Percentiles rank a stretch among this genome's conserved stretches.
These are phyloP conservation scores for Lippia alba DNA, from an alignment of 305 asterid species.

Conservation along the genomic window DNA sequence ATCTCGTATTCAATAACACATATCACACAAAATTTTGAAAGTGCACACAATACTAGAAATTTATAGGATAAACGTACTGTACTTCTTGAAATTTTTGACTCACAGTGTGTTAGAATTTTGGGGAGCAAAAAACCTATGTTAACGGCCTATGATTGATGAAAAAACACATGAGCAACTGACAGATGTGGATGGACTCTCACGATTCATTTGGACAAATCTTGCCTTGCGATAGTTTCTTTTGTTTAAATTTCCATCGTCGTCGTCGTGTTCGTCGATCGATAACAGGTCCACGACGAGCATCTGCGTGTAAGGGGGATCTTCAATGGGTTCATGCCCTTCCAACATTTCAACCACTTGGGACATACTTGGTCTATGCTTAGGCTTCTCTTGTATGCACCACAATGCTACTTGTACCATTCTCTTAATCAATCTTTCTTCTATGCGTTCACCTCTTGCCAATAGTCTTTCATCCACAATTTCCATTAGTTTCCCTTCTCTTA, in stretches of 20 bases:
- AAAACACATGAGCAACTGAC: constrained; percentile 39
- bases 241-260: neutral
- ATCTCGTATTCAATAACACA: too few relatives aligned
- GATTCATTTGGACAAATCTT: constrained; percentile 31
- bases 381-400: constrained; percentile 85
- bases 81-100: too few relatives aligned
- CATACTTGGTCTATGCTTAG: constrained; percentile 75
- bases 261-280: constrained; percentile 40
- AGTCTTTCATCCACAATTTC: constrained; percentile 69
- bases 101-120: too few relatives aligned
- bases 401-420: constrained; percentile 59
- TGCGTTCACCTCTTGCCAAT: constrained; percentile 36
- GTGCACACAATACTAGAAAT: too few relatives aligned
- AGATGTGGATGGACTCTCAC: constrained; percentile 40
- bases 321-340: constrained; percentile 59
- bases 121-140: neutral
- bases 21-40: too few relatives aligned
- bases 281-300: constrained; percentile 62
- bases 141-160: constrained; percentile 37
- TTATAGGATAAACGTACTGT: too few relatives aligned
- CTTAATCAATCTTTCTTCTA: constrained; percentile 51
- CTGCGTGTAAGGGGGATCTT: constrained; percentile 58
- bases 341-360: constrained; percentile 74
- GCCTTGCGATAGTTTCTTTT: constrained; percentile 11
- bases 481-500: constrained; percentile 62